These are phyloP conservation scores for Cryptococcus hybrid DNA, from an alignment of 1,284 basidiomycete species.

Conservation along the genomic window DNA sequence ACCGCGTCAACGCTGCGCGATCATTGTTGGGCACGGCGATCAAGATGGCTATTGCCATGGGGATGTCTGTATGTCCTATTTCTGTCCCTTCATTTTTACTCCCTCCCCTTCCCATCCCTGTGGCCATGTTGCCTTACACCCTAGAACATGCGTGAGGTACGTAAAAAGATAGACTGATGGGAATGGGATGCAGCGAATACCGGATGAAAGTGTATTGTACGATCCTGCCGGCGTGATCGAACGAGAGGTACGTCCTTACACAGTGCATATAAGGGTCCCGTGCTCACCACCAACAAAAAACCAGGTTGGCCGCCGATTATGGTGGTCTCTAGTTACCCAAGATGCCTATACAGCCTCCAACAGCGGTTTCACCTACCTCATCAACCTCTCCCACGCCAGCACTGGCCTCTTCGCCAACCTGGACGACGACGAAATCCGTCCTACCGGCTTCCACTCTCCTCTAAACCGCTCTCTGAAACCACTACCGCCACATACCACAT, in stretches of 20 bases:
- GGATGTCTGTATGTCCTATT: slow-evolving; percentile 14
- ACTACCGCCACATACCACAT: slow-evolving; percentile 16
- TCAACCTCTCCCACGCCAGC: slow-evolving; percentile 15
- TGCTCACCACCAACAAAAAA: not conserved
- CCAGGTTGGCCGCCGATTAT: slow-evolving; percentile 35
- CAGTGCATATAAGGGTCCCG: not conserved
- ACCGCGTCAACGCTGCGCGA: slow-evolving; percentile 41
- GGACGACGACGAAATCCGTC: slow-evolving; percentile 17
- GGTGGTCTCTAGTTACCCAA: slow-evolving; percentile 45
- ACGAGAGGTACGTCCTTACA: slow-evolving; percentile 19
- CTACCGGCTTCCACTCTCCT: not conserved
- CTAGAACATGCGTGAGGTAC: not conserved
- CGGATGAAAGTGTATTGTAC: not conserved
- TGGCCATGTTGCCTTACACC: no score
- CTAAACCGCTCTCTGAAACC: slow-evolving; percentile 3
- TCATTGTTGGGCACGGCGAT: slow-evolving; percentile 43
- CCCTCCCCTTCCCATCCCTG: not conserved
- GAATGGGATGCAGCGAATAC: slow-evolving; percentile 8
- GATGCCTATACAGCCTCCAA: slow-evolving; percentile 22
- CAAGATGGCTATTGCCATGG: slow-evolving; percentile 25
- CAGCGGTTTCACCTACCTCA: slow-evolving; percentile 17
- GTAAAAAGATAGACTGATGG: slow-evolving; percentile 5
- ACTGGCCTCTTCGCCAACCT: slow-evolving; percentile 16
- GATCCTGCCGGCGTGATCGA: slow-evolving; percentile 23
- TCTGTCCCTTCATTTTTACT: not conserved